Percentiles rank a stretch among this genome's conserved stretches.
phyloP scores from a whole-genome alignment of 441 rosid genomes.

The Aquilaria agallochum region DNA sequence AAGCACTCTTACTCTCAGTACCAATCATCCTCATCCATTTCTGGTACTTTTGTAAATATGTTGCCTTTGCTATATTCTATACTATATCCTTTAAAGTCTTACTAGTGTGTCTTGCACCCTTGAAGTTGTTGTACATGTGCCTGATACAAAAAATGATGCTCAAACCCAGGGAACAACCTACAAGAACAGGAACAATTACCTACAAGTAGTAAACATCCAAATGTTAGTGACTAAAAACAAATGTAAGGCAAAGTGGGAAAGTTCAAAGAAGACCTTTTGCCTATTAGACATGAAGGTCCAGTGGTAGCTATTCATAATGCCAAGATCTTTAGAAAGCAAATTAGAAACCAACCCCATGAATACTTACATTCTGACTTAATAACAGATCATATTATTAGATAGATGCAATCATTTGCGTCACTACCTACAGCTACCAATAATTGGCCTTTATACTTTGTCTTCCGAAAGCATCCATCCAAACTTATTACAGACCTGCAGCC shows the following conservation, averaged over 20 bases:
- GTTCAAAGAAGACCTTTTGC: too few species aligned
- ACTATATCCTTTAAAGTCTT: not conserved
- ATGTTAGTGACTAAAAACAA: too few species aligned
- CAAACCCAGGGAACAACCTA: too few species aligned
- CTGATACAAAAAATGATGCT: not conserved
- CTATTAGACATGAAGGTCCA: too few species aligned
- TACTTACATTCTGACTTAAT: not conserved
- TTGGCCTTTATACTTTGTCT: not conserved
- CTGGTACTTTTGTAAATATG: not conserved
- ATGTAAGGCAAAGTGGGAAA: too few species aligned
- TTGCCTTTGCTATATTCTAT: not conserved
- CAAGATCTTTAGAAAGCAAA: not conserved
- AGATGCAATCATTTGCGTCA: not conserved
- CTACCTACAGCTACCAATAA: not conserved
- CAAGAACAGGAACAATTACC: too few species aligned
- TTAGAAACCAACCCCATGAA: not conserved
- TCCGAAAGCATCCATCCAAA: constrained; percentile 7
- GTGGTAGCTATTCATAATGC: not conserved
- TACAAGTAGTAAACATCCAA: too few species aligned
- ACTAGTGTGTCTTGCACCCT: not conserved
- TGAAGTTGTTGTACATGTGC: not conserved
- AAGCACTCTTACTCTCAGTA: not conserved
- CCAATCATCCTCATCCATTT: not conserved
- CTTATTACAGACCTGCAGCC: not conserved
- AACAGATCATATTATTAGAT: not conserved